Evolutionary conservation across 1,284 basidiomycete species (phyloP), one percentile per base, ranked within the genome.

Genomic region (Meira nashicola): DNA sequence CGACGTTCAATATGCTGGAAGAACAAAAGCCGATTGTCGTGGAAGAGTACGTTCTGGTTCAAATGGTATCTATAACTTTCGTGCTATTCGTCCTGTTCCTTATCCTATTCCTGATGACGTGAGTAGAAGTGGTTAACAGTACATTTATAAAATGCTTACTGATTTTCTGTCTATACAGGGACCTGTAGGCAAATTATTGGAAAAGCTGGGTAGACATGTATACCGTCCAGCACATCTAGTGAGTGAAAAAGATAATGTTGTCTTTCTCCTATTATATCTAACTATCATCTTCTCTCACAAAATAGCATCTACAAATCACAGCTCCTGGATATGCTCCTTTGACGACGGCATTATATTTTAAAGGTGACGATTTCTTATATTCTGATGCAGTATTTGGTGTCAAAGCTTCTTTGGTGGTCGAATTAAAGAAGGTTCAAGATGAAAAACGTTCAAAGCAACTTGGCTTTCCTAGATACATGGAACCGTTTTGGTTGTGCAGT

Each of bases 151-250:
- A n/a, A n/a, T n/a, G n/a, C n/a, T n/a, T n/a, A n/a, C n/a, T n/a
- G n/a, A n/a, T n/a, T n/a, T n/a, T n/a, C n/a, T n/a, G n/a, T n/a
- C n/a, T n/a, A n/a, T n/a, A n/a, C n/a, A n/a, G n/a, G 90, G 89
- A 0, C 85, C 89, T 0, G 87, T 90, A 6, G 88, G 87, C 1
- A 81, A 82, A 33, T 70, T 91, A 60, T 78, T 91, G 23, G 60
- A 80, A 2, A 77, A 74, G 0, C 81, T 90, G 9, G 83, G 83
- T 33, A 82, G 90, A 58, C 90, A 92, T 72, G 85, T 86, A 66
- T 85, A 86, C 82, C 83, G 90, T 21, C 89, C 89, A 12, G 86
- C 84, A 51, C 90, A 92, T 76, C 72, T 92, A n/a, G n/a, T n/a
- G n/a, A n/a, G n/a, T n/a, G n/a, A n/a, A n/a, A n/a, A n/a, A n/a